Conservation (phyloP, 2,329 filamentous ascomycete genomes). For the Macrophomina tecta region DNA sequence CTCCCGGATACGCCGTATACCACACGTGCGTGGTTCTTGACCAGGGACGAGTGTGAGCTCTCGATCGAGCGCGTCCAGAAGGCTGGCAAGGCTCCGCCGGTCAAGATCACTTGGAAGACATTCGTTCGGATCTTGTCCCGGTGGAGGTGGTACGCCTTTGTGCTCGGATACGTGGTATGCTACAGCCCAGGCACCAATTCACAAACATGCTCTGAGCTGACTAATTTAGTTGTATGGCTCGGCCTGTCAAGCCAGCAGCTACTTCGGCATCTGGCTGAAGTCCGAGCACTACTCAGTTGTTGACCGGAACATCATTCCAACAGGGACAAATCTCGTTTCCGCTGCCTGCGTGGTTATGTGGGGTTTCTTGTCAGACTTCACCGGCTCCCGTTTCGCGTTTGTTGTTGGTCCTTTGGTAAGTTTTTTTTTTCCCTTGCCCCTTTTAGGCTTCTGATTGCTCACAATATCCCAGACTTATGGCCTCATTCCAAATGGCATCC, state of each 20-base stretch:
- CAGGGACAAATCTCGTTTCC: not conserved
- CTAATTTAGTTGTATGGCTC: constrained; percentile 27
- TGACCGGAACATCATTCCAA: constrained; percentile 17
- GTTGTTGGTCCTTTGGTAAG: constrained; percentile 8
- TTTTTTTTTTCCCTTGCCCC: no score
- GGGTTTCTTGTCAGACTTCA: constrained; percentile 9
- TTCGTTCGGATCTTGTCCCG: constrained; percentile 5
- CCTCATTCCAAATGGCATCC: constrained; percentile 42
- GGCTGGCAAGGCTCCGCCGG: constrained; percentile 7
- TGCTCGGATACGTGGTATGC: constrained; percentile 9
- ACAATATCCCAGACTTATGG: constrained; percentile 33
- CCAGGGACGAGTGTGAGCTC: not conserved
- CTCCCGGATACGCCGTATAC: constrained; percentile 20
- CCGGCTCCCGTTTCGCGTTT: not conserved
- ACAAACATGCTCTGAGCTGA: not conserved
- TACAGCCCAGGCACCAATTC: accelerated
- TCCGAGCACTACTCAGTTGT: constrained; percentile 17
- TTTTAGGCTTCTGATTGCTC: not conserved
- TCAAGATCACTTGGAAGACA: constrained; percentile 12
- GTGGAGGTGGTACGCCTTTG: constrained; percentile 13
- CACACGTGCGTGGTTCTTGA: constrained; percentile 10
- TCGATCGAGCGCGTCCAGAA: constrained; percentile 14
- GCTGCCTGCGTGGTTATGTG: not conserved
- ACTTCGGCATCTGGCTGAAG: constrained; percentile 23
- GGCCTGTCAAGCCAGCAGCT: constrained; percentile 37